Base-by-base conservation (phyloP, 441 rosid genomes). In the Jatropha multifida region DNA sequence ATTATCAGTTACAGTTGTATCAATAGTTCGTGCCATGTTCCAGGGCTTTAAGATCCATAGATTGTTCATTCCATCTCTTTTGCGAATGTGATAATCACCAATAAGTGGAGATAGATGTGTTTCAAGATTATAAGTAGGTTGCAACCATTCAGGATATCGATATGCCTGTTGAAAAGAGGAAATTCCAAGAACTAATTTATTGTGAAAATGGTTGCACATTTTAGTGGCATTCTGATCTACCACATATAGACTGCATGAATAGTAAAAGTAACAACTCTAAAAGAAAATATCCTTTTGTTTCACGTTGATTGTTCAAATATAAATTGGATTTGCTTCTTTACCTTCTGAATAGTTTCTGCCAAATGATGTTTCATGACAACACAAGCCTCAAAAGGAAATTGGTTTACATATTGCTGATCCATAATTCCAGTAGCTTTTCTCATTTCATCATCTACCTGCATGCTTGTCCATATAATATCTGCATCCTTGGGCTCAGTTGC, bases 11-110 rank as follows among this genome's bases (percentile, higher is more conserved):
- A 94, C 92, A 74, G 92, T 89, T 60, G 98, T 93, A 81, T 94
- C 99, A 60, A 94, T 90, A 38, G 99, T 91, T 51, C 99, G 89
- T 23, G 99, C 99, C 99, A 94, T 94, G 81, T 94, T 94, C 99
- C 97, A 94, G 48, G 99, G 99, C 84, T 93, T 94, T 83, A 93
- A 86, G 83, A 94, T 94, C 97, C 97, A 94, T 5, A 94, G 78
- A 78, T 94, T 93, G 86, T 91, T 75, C 62, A 76, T 77, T 23
- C 89, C 85, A 80, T 87, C 90, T 78, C 87, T 87, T 81, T 88
- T 71, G 62, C 93, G 96, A 52, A 77, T 72, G 70, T 44, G 83
- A 79, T 91, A 91, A 84, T 94, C 94, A 37, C 97, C 99, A 63
- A 91, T 90, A 79, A 91, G 88, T 83, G 87, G 91, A 61, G 98